Evolutionary conservation across 2,329 filamentous ascomycete genomes (phyloP).

Genomic region (Sporothrix variecibatus): DNA sequence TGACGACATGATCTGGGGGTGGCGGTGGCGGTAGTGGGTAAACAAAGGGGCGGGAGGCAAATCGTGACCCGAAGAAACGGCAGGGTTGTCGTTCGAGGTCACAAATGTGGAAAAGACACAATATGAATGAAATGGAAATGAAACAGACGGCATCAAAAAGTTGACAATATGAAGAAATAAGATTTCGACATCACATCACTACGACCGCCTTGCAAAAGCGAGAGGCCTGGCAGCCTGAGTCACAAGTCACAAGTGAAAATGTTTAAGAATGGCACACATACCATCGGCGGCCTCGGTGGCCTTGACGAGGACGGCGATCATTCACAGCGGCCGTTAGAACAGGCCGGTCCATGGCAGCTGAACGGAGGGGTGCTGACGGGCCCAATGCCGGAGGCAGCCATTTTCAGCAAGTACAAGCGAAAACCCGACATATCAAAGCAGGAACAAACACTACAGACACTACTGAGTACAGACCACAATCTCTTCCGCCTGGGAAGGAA

Average conservation of each 20-base stretch:
- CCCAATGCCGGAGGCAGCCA: not conserved
- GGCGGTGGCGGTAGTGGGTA: slow-evolving; percentile 19
- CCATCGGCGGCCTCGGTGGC: not conserved
- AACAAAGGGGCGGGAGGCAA: not conserved
- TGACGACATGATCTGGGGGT: slow-evolving; percentile 21
- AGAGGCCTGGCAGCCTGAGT: not conserved
- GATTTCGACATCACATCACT: not conserved
- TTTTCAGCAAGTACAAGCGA: slow-evolving; percentile 20
- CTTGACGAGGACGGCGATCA: slow-evolving; percentile 1
- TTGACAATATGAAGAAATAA: not conserved
- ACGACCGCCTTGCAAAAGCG: not conserved
- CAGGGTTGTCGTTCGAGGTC: not conserved
- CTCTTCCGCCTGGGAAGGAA: not conserved
- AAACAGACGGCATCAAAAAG: not conserved
- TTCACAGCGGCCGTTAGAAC: not conserved
- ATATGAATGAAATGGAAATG: not conserved
- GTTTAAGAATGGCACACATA: not conserved
- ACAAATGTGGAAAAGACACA: not conserved
- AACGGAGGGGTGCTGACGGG: not conserved
- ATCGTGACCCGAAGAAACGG: not conserved
- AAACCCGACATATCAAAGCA: not conserved
- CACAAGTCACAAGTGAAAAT: not conserved
- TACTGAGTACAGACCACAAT: not conserved
- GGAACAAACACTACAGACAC: not conserved
- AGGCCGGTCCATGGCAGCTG: slow-evolving; percentile 17